Evolutionary conservation across 2,329 filamentous ascomycete species (phyloP), one percentile per base, ranked within the genome.

Genomic region (Albifimbria verrucaria): DNA sequence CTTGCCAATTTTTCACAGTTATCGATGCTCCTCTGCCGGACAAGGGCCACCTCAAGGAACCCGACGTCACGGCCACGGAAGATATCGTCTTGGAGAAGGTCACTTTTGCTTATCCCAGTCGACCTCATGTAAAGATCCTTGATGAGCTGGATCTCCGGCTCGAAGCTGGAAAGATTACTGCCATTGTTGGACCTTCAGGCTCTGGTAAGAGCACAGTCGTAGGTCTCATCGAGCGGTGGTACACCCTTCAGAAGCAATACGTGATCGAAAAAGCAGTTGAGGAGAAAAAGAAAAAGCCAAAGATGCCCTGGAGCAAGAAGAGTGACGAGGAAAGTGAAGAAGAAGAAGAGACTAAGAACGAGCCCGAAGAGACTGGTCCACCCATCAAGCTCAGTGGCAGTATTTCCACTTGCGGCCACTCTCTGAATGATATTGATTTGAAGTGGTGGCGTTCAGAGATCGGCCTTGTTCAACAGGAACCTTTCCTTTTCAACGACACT

Each of bases 151-250:
- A 79, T 59, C 68, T 89, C 9, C 72, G 67, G 0, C 81, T 90
- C 52, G 75, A 81, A 54, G 76, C 81, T 7, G 85, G 86, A 20
- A 87, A 88, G 62, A 79, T 86, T 2, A 90, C 87, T 1, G 88
- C 88, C 2, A 86, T 92, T 18, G 88, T 92, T 20, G 88, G 88
- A 0, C 81, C 86, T 1, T 89, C 85, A 2, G 88, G 88, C 0
- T 85, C 81, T 4, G 88, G 89, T 1, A 92, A 92, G 66, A 88
- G 84, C 49, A 92, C 88, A 0, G 83, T 91, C 23, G 82, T 90
- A 1, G 86, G 85, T 0, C 70, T 92, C 2, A 73, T 91, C 3
- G 84, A 91, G 63, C 75, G 87, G 26, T 91, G 87, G 86, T 91
- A 91, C 63, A 81, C 83, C 2, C 72, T 87, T 1, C 72, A 78